Evolutionary conservation across 495 filamentous ascomycete genomes (phyloP).

Genomic region (Penicillium ucsense): DNA sequence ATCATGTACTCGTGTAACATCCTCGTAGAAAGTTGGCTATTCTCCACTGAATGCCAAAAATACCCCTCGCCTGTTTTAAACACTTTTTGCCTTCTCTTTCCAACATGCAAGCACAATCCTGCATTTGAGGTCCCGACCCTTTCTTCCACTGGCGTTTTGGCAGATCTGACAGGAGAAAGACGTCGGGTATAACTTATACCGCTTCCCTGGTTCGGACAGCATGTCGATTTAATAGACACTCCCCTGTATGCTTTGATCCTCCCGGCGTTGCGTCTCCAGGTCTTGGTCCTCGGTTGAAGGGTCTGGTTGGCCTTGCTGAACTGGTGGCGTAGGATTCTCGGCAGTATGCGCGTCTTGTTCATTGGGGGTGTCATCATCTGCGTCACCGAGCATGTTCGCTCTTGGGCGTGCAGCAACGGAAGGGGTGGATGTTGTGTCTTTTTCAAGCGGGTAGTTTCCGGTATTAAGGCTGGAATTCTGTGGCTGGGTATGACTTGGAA

Average conservation of each 20-base stretch:
- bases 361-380: conserved; percentile 16
- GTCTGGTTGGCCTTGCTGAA: not conserved
- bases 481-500: conserved; percentile 15
- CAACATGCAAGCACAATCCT: no score
- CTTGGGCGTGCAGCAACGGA: conserved; percentile 30
- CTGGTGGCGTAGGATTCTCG: not conserved
- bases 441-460: not conserved
- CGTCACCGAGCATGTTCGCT: conserved; percentile 32
- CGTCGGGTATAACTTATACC: not conserved
- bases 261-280: conserved; percentile 18
- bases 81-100: no score
- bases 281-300: conserved; percentile 5
- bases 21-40: no score
- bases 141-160: no score
- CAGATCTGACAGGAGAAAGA: no score
- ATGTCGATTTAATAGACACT: conserved; percentile 25
- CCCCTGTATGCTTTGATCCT: conserved; percentile 31
- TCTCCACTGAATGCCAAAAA: no score
- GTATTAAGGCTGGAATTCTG: conserved; percentile 6
- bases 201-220: not conserved
- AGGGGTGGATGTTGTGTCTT: conserved; percentile 4
- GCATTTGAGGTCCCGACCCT: no score
- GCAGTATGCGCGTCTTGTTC: conserved; percentile 2
- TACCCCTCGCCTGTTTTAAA: no score
- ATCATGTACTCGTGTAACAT: conserved; percentile 1